Conservation (phyloP, 2,329 filamentous ascomycete genomes). For the Fusarium bactridioides region DNA sequence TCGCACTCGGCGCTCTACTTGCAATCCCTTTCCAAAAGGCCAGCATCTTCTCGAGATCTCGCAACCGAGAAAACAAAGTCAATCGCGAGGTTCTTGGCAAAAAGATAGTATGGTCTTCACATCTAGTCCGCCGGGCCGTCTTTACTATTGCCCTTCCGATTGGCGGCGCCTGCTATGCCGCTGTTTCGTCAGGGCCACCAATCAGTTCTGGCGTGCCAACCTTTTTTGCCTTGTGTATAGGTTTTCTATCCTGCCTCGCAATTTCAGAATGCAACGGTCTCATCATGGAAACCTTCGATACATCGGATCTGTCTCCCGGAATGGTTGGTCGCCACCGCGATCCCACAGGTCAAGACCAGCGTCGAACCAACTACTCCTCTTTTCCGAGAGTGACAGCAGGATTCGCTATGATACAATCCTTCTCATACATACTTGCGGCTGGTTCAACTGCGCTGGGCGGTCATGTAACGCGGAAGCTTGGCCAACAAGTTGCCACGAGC, state of each 20-base stretch:
- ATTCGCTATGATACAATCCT: constrained; percentile 73
- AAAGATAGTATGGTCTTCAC: constrained; percentile 73
- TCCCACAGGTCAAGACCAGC: constrained; percentile 49
- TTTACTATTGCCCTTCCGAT: constrained; percentile 74
- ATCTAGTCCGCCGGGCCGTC: constrained; percentile 71
- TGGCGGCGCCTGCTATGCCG: constrained; percentile 71
- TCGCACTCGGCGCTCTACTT: constrained; percentile 73
- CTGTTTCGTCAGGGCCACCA: constrained; percentile 69
- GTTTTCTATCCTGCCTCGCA: constrained; percentile 75
- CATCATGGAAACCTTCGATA: constrained; percentile 84
- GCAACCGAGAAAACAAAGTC: constrained; percentile 64
- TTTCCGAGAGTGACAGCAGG: constrained; percentile 78
- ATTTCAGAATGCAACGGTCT: constrained; percentile 79
- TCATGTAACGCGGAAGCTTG: constrained; percentile 69
- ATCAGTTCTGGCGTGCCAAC: constrained; percentile 70
- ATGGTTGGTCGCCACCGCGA: constrained; percentile 66
- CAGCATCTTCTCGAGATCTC: constrained; percentile 71
- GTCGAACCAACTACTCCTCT: constrained; percentile 75
- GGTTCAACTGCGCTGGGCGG: constrained; percentile 74
- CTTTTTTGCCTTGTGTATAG: constrained; percentile 70
- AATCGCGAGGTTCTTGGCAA: constrained; percentile 73
- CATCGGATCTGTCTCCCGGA: constrained; percentile 78
- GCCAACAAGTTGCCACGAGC: constrained; percentile 72
- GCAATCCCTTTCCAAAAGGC: constrained; percentile 79
- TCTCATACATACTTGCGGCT: constrained; percentile 75